Evolutionary conservation across 371 early-diverging fungal species (phyloP), one percentile per base, ranked within the genome.

Genomic region (Rhizopus delemar): DNA sequence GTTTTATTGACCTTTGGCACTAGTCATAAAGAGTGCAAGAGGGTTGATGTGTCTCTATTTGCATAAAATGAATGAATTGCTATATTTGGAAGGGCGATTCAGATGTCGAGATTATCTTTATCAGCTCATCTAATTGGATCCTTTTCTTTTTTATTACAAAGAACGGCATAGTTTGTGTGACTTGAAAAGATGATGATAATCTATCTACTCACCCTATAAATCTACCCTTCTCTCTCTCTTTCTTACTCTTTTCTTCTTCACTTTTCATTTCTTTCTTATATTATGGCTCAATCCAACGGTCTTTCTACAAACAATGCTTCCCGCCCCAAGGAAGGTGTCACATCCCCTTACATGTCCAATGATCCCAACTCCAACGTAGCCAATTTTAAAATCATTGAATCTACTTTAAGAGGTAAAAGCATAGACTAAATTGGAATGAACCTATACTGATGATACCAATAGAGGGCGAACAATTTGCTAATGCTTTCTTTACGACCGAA

Each of bases 391-490:
- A 96, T 97, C 65, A 97, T 97, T 68, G 98, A 97, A 68, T 92
- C 95, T 5, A 97, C 97, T 4, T 80, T 97, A 46, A 81, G 97
- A 79, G 92, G 92, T 90, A 78, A 64, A 53, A 46, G 2, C 13
- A 5, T 22, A 41, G 28, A 43, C 16, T 6, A 5, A 15, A 53
- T 43, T 35, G n/a, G n/a, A 16, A 16, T 8, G 12, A 35, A 55
- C 15, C 9, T 45, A 29, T 8, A 5, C 34, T 41, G 34, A 46
- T 16, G 12, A 56, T 38, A 35, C 33, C 7, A 46, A 43, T 66
- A 84, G 96, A 97, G 88, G 98, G 98, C 41, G 98, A 97, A 70
- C 98, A 97, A 78, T 97, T 97, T 75, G 95, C 95, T 58, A 96
- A 95, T 74, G 98, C 98, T 45, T 96, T 96, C 83, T 97, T 97